These are phyloP conservation scores for Metschnikowia gruessii DNA, from an alignment of 805 yeast species.

Conservation along the genomic window DNA sequence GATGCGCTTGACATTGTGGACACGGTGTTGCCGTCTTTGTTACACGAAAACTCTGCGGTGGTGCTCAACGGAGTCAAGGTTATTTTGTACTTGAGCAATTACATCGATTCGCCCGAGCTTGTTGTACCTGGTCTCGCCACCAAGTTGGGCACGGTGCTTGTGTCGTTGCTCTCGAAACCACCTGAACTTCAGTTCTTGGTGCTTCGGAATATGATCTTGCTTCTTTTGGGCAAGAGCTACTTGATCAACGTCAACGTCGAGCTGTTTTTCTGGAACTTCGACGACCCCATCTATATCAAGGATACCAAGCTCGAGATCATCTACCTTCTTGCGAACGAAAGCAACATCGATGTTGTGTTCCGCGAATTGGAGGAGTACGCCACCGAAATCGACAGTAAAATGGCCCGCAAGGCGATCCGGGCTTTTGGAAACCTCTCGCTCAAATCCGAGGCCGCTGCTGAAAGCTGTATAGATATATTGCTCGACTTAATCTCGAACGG, in stretches of 20 bases:
- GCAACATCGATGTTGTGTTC: conserved; percentile 58
- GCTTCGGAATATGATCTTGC: conserved; percentile 72
- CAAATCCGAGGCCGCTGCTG: conserved; percentile 61
- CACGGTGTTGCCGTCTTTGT: conserved; percentile 63
- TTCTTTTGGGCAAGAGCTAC: conserved; percentile 63
- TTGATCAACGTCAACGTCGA: conserved; percentile 66
- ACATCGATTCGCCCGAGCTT: conserved; percentile 54
- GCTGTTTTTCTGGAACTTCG: conserved; percentile 75
- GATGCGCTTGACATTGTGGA: conserved; percentile 70
- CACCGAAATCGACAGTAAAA: conserved; percentile 78
- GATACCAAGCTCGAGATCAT: conserved; percentile 88
- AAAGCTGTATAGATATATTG: conserved; percentile 61
- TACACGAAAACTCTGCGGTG: conserved; percentile 77
- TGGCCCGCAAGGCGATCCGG: conserved; percentile 83
- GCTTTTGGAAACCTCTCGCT: conserved; percentile 90
- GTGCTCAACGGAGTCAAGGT: conserved; percentile 74
- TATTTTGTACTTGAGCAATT: conserved; percentile 70
- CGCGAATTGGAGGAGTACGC: conserved; percentile 83
- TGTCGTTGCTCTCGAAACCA: conserved; percentile 68
- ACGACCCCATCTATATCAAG: conserved; percentile 85
- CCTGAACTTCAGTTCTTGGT: conserved; percentile 82
- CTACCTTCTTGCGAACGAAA: conserved; percentile 67
- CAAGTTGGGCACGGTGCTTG: conserved; percentile 64
- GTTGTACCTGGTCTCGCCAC: conserved; percentile 54
- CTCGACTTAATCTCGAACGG: conserved; percentile 59